Base-by-base conservation (phyloP, 1,284 basidiomycete genomes). In the Trametes sp. region DNA sequence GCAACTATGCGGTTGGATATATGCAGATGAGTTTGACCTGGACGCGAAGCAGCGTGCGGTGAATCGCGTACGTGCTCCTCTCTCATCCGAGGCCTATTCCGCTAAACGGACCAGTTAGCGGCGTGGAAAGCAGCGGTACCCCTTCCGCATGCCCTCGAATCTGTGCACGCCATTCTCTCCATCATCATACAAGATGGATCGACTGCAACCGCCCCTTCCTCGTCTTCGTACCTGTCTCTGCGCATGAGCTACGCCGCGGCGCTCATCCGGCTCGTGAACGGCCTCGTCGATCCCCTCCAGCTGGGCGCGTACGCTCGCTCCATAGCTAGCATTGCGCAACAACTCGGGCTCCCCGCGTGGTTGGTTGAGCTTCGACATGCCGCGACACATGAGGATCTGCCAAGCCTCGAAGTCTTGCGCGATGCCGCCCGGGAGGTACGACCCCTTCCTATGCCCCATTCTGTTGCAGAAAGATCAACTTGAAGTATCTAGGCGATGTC, bases 341-440 rank as follows among this genome's bases (percentile, higher is more conserved):
- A 95, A 65, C 85, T 99, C 26, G 92, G 91, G 0, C 80, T 99
- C 2, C 98, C 98, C 0, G 78, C 84, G 0, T 95, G 93, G 87
- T 83, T 99, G 21, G 96, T 99, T n/a, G 94, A 98, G 67, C 81
- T 99, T 6, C 85, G 97, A 38, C 97, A 99, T 78, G 92, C 94
- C 29, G 94, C 94, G 10, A 99, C 97, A 2, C 97, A 99, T 73
- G 97, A 99, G 72, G 95, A 98, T 67, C 79, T 99, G 19, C 98
- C 97, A 0, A 93, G 92, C 65, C 80, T 98, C 2, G 85, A 88
- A 52, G 78, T 96, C 8, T 82, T 98, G 11, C 84, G 92, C 57
- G 86, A 94, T 57, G 95, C 90, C 0, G 85, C 91, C 21, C 80
- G 82, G 62, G 87, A 93, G 81, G 92, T 92, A 65, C 70, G 81